Evolutionary conservation across 352 stramenopile species (phyloP).

Genomic region (Phytophthora nicotianae): DNA sequence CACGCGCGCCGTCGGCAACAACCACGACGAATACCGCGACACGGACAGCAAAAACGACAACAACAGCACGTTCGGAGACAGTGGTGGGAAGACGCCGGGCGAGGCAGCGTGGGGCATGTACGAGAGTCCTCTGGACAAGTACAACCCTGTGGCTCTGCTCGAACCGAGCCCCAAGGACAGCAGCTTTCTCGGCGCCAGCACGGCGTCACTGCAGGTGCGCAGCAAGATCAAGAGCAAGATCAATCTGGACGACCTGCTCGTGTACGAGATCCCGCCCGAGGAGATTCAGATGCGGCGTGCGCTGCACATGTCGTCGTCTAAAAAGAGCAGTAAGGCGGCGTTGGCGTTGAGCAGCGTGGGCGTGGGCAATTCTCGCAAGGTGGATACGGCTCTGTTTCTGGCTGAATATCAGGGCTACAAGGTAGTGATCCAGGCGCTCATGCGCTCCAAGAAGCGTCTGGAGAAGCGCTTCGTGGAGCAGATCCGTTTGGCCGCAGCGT

Average conservation of each 20-base stretch:
- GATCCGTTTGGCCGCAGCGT: constrained; percentile 59
- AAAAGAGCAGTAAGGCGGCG: constrained; percentile 35
- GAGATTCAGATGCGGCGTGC: constrained; percentile 59
- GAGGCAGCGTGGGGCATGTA: constrained; percentile 31
- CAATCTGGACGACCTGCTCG: constrained; percentile 69
- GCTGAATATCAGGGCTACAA: constrained; percentile 78
- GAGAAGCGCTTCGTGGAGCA: constrained; percentile 73
- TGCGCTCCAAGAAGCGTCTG: constrained; percentile 52
- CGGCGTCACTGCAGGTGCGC: constrained; percentile 35
- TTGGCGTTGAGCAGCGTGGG: constrained; percentile 38
- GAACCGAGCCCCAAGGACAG: constrained; percentile 53
- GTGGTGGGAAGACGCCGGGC: constrained; percentile 23
- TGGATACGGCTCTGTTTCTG: constrained; percentile 46
- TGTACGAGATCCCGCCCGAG: constrained; percentile 77
- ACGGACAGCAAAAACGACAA: constrained; percentile 50
- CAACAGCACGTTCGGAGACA: constrained; percentile 60
- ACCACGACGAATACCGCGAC: constrained; percentile 34
- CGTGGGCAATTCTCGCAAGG: constrained; percentile 23
- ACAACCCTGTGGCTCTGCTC: constrained; percentile 63
- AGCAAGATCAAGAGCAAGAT: constrained; percentile 56
- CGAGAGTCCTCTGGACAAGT: constrained; percentile 41
- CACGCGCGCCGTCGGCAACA: constrained; percentile 29
- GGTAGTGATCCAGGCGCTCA: constrained; percentile 66
- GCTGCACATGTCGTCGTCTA: constrained; percentile 34
- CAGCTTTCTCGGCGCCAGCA: constrained; percentile 31